A percentile compares a stretch with the other conserved stretches of the same genome.
phyloP scores from a whole-genome alignment of 2,329 filamentous ascomycete species.

The Aspergillus sp. region DNA sequence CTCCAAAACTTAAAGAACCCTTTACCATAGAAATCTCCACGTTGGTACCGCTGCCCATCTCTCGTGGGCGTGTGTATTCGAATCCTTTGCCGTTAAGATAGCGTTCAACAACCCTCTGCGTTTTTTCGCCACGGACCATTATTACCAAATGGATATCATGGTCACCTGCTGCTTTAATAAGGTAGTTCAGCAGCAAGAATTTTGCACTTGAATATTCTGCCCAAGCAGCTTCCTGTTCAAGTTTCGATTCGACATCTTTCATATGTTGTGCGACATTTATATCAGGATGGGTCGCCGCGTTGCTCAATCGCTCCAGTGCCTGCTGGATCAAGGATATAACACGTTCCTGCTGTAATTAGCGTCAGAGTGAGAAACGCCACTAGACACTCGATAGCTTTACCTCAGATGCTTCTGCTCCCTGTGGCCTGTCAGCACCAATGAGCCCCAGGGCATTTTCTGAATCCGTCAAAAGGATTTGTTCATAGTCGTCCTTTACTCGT shows the following conservation, averaged over 20 bases:
- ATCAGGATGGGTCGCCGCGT: slow-evolving; percentile 46
- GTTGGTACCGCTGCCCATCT: slow-evolving; percentile 31
- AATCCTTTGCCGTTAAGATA: slow-evolving; percentile 46
- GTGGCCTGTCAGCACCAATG: slow-evolving; percentile 21
- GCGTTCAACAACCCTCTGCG: slow-evolving; percentile 40
- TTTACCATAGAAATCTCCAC: slow-evolving; percentile 39
- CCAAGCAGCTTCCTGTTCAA: slow-evolving; percentile 43
- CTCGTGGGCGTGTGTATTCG: slow-evolving; percentile 27
- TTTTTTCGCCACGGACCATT: slow-evolving; percentile 35
- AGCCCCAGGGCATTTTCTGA: slow-evolving; percentile 32
- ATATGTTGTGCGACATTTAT: slow-evolving; percentile 43
- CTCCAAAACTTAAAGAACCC: slow-evolving; percentile 36
- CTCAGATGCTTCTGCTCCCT: slow-evolving; percentile 20
- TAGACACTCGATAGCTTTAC: slow-evolving; percentile 20
- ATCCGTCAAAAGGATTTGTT: slow-evolving; percentile 31
- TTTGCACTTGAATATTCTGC: slow-evolving; percentile 50
- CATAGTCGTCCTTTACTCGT: slow-evolving; percentile 44
- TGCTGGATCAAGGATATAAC: slow-evolving; percentile 33
- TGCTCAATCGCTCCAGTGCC: slow-evolving; percentile 39
- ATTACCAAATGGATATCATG: slow-evolving; percentile 42
- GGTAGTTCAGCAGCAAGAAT: slow-evolving; percentile 45
- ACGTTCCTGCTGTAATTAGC: slow-evolving; percentile 22
- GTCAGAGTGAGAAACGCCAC: slow-evolving; percentile 14
- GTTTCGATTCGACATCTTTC: slow-evolving; percentile 32
- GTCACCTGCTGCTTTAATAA: slow-evolving; percentile 36